Percentiles rank a stretch among this genome's conserved stretches.
phyloP scores from a whole-genome alignment of 805 yeast genomes.

The Suhomyces canberraensis region DNA sequence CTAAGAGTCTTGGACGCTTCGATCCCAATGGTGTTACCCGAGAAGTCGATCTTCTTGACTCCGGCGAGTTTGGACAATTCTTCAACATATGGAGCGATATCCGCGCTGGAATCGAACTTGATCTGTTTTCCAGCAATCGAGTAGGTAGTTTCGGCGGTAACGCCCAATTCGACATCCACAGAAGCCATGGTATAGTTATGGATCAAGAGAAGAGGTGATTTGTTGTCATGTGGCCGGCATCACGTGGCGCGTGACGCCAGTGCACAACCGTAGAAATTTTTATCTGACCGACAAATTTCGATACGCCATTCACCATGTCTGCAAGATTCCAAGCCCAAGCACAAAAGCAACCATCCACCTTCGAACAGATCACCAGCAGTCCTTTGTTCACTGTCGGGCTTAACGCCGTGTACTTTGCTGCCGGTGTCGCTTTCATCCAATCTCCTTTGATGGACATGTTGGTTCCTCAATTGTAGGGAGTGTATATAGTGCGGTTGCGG shows the following conservation, averaged over 20 bases:
- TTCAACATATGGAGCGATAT: slow-evolving; percentile 66
- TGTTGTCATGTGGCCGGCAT: not conserved
- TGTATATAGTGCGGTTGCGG: no score
- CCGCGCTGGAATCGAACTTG: slow-evolving; percentile 70
- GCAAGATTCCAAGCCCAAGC: slow-evolving; percentile 16
- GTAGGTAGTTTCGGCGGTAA: slow-evolving; percentile 44
- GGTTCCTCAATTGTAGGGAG: slow-evolving; percentile 62
- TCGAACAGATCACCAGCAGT: slow-evolving; percentile 54
- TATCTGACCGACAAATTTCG: not conserved
- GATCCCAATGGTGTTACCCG: slow-evolving; percentile 93
- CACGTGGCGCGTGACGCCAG: not conserved
- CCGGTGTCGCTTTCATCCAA: slow-evolving; percentile 75
- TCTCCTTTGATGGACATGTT: slow-evolving; percentile 78
- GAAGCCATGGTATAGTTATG: slow-evolving; percentile 16
- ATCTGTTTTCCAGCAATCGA: slow-evolving; percentile 72
- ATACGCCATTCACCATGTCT: slow-evolving; percentile 4
- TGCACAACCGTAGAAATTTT: not conserved
- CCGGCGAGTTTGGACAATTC: slow-evolving; percentile 43
- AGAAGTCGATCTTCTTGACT: slow-evolving; percentile 64
- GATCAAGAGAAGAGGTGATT: not conserved
- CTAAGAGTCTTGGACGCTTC: slow-evolving; percentile 79
- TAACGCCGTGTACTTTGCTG: slow-evolving; percentile 60
- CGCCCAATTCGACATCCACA: slow-evolving; percentile 27
- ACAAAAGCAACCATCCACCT: slow-evolving; percentile 27
- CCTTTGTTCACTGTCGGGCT: slow-evolving; percentile 66